phyloP scores from a whole-genome alignment of 805 yeast genomes.

The Hanseniaspora nectarophila region DNA sequence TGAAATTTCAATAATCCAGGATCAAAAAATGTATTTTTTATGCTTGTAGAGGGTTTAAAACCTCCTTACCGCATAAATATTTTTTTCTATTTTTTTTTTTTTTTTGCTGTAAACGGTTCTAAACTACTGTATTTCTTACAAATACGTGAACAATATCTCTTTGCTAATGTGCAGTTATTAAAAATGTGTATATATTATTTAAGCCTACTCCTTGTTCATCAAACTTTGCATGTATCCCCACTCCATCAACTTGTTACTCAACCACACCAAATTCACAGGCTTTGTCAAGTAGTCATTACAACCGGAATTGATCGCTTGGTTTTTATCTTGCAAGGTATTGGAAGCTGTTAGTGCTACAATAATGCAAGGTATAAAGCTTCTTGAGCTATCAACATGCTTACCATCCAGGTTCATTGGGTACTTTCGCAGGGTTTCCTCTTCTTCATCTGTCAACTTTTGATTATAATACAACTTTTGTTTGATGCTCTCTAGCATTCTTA shows the following conservation, averaged over 20 bases:
- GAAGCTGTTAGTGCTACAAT: conserved; percentile 95
- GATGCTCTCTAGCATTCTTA: conserved; percentile 67
- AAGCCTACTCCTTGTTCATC: conserved; percentile 44
- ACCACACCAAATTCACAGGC: conserved; percentile 90
- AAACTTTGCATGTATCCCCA: conserved; percentile 99
- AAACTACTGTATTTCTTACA: no score
- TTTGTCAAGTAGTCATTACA: conserved; percentile 94
- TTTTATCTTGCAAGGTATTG: conserved; percentile 69
- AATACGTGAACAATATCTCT: no score
- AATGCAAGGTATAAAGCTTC: conserved; percentile 67
- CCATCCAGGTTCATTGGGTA: conserved; percentile 20
- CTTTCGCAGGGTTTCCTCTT: conserved; percentile 22
- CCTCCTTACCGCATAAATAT: no score
- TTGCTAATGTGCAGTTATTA: no score
- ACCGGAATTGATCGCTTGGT: conserved; percentile 90
- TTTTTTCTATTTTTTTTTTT: no score
- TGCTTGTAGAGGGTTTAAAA: no score
- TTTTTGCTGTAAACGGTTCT: no score
- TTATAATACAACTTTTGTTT: conserved; percentile 28
- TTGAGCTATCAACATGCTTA: conserved; percentile 35
- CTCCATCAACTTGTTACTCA: conserved; percentile 83
- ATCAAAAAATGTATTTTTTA: no score
- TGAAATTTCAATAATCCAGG: no score
- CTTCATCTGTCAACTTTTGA: conserved; percentile 35
- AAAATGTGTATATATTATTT: background rate